Base-by-base conservation (phyloP, 2,329 filamentous ascomycete genomes). In the Rhynchosporium graminicola region DNA sequence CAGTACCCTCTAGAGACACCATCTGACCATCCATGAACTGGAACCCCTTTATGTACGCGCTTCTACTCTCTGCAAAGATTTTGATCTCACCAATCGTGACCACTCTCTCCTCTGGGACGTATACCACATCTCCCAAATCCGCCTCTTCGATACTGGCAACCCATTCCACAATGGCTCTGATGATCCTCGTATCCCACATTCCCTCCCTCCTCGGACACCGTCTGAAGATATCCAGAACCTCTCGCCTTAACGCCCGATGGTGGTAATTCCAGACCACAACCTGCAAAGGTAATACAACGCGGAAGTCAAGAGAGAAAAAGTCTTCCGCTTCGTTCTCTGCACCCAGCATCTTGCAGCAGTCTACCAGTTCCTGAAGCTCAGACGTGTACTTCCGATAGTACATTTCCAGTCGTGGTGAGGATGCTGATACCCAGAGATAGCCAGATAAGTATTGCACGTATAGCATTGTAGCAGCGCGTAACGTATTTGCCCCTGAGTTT, bases 121-220 rank as follows among this genome's bases (percentile, higher is more conserved):
- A 64, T 15, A 56, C 59, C n/a, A 59, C 59, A 3, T 61, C 43
- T 2, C 15, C 26, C 28, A 42, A 33, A 26, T 33, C 52, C 9
- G 36, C 58, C 29, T 63, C 60, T 12, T 65, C 63, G 40, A 65
- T 38, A 5, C 43, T 57, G 3, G 55, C 38, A 15, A 65, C 38
- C 65, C 65, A 66, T 9, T 54, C 43, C 46, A 64, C 46, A 20
- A 64, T 47, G 38, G 48, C 54, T 15, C 13, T 46, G 26, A 60
- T 12, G n/a, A 66, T 28, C 6, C 31, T 42, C 7, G 42, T 51
- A 50, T 61, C 57, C 45, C 60, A 63, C 6, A 66, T 15, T 4
- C 60, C 62, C n/a, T 63, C 63, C 15, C 57, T 50, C 43, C 63
- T 59, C 42, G 43, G 58, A 40, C 28, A 4, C 2, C 29, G 8